These are phyloP conservation scores for Neonectria neomacrospora DNA, from an alignment of 2,329 filamentous ascomycete genomes.

Conservation along the genomic window DNA sequence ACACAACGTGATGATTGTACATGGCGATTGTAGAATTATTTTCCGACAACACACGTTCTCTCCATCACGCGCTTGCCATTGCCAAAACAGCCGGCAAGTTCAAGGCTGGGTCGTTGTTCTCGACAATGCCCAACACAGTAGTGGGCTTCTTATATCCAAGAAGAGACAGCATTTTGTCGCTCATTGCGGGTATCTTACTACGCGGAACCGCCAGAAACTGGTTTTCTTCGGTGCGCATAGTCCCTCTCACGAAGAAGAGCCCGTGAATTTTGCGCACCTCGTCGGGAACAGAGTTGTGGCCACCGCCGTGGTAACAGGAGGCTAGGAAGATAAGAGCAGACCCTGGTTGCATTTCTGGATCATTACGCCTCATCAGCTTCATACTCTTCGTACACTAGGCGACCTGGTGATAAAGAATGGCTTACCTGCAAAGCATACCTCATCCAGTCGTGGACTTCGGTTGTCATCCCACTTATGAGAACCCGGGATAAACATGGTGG, in stretches of 20 bases:
- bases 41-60: neutral
- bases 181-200: neutral
- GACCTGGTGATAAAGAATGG: neutral
- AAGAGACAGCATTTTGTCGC: neutral
- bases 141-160: conserved; percentile 5
- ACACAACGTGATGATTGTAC: neutral
- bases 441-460: neutral
- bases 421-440: conserved; percentile 3
- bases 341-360: neutral
- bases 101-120: conserved; percentile 3
- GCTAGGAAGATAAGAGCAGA: conserved; percentile 2
- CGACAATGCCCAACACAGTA: conserved; percentile 3
- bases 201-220: neutral
- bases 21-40: neutral
- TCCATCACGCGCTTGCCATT: neutral
- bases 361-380: neutral
- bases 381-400: too few species aligned
- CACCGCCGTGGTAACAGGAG: neutral
- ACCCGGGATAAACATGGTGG: neutral
- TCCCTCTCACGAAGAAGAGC: neutral
- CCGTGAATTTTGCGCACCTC: conserved; percentile 3
- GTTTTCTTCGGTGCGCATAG: conserved; percentile 1
- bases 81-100: neutral
- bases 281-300: conserved; percentile 1
- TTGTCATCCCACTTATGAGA: conserved; percentile 5